phyloP scores from a whole-genome alignment of 805 yeast species.

The Candida berthetii region DNA sequence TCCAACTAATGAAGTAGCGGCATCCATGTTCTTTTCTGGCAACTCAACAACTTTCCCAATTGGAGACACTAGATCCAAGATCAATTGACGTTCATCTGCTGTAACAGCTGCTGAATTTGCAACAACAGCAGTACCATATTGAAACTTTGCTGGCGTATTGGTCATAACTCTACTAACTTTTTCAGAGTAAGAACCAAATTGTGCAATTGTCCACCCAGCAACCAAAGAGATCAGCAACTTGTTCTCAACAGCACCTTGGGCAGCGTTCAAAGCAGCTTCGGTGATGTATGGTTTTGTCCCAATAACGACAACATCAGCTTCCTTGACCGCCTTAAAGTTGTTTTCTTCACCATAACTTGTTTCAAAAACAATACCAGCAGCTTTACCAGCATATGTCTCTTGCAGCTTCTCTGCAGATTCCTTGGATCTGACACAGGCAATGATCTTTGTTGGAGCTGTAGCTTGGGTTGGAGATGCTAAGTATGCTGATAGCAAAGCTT shows the following conservation, averaged over 20 bases:
- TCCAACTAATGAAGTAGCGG: conserved; percentile 91
- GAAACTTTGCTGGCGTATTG: conserved; percentile 91
- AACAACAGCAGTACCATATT: conserved; percentile 93
- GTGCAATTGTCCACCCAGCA: conserved; percentile 88
- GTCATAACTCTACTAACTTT: conserved; percentile 92
- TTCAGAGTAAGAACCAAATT: conserved; percentile 44
- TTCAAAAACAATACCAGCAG: conserved; percentile 42
- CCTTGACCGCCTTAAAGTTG: conserved; percentile 53
- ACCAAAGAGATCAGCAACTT: conserved; percentile 72
- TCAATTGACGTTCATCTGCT: conserved; percentile 30
- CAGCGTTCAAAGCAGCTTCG: conserved; percentile 48
- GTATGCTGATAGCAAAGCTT: conserved; percentile 82
- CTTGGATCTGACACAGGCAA: conserved; percentile 68
- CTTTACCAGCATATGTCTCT: conserved; percentile 31
- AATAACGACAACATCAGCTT: conserved; percentile 66
- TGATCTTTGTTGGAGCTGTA: conserved; percentile 61
- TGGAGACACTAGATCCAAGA: conserved; percentile 50
- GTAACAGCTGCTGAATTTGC: conserved; percentile 55
- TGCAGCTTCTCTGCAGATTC: conserved; percentile 43
- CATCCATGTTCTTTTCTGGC: conserved; percentile 94
- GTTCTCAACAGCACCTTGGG: conserved; percentile 39
- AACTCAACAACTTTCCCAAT: conserved; percentile 61
- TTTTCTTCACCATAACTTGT: conserved; percentile 37
- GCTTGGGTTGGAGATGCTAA: conserved; percentile 35
- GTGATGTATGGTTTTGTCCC: conserved; percentile 89